These are phyloP conservation scores for Rhipidocladum racemiflorum DNA, from an alignment of 176 grass and related monocot species.

Conservation along the genomic window DNA sequence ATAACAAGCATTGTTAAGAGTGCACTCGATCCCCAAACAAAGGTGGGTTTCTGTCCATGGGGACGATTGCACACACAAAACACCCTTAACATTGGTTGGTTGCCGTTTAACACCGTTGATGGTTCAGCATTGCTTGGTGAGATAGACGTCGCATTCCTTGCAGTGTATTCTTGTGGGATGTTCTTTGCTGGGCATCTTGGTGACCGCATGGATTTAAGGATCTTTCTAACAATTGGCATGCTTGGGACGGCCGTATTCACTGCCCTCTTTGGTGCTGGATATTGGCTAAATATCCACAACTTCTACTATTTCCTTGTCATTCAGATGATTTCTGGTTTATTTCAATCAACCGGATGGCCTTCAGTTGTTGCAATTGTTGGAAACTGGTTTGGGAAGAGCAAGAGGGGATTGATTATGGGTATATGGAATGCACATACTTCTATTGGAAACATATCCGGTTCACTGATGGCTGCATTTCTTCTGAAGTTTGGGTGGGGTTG, in stretches of 20 bases:
- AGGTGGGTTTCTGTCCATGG: slow-evolving; percentile 46
- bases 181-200: slow-evolving; percentile 82
- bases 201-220: slow-evolving; percentile 71
- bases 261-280: slow-evolving; percentile 67
- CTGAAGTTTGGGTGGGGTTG: slow-evolving; percentile 80
- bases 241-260: slow-evolving; percentile 71
- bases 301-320: slow-evolving; percentile 69
- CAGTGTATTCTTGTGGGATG: slow-evolving; percentile 74
- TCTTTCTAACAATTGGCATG: slow-evolving; percentile 81
- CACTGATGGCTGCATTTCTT: slow-evolving; percentile 72
- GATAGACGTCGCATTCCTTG: slow-evolving; percentile 76
- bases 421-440: slow-evolving; percentile 91
- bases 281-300: slow-evolving; percentile 78
- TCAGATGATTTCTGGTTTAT: slow-evolving; percentile 79
- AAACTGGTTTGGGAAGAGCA: slow-evolving; percentile 89
- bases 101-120: slow-evolving; percentile 55
- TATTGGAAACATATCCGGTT: slow-evolving; percentile 76
- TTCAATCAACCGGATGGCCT: slow-evolving; percentile 83
- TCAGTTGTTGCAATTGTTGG: slow-evolving; percentile 79
- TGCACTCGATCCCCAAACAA: slow-evolving; percentile 59
- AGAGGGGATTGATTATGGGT: slow-evolving; percentile 86
- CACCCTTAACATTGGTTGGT: slow-evolving; percentile 45
- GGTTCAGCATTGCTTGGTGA: slow-evolving; percentile 60
- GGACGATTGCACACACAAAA: slow-evolving; percentile 20
- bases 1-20: slow-evolving; percentile 78